Percentiles rank a stretch among this genome's conserved stretches.
These are phyloP conservation scores for Fremontodendron californicum DNA, from an alignment of 345 rosid species.

Conservation along the genomic window DNA sequence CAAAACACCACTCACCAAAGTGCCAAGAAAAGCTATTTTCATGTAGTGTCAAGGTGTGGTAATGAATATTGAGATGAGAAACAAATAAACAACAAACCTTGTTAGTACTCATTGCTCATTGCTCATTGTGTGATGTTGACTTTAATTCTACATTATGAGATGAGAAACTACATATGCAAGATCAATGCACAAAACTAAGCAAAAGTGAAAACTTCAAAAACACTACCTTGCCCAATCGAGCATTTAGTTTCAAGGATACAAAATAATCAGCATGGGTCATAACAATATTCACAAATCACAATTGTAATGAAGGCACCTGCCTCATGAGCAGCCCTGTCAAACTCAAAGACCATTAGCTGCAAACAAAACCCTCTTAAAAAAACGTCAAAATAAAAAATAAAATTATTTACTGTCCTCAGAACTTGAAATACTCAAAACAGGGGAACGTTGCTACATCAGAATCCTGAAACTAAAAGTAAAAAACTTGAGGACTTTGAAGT, in stretches of 20 bases:
- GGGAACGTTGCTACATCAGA: background rate
- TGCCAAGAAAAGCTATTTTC: too few species aligned
- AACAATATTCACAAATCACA: conserved; percentile 48
- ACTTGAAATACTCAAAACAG: background rate
- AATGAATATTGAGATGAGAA: too few species aligned
- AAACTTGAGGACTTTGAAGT: background rate
- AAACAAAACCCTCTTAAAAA: background rate
- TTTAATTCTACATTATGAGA: too few species aligned
- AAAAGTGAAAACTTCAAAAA: background rate
- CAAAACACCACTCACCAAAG: too few species aligned
- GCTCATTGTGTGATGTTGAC: too few species aligned
- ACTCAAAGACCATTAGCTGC: conserved; percentile 16
- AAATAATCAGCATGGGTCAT: conserved; percentile 70
- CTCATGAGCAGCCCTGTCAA: conserved; percentile 72
- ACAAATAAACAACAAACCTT: too few species aligned
- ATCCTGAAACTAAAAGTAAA: background rate
- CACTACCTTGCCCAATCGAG: conserved; percentile 74
- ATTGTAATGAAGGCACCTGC: conserved; percentile 79
- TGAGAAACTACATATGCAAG: background rate
- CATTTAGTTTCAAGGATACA: conserved; percentile 70
- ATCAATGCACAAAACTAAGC: background rate
- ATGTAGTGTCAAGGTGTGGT: too few species aligned
- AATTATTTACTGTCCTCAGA: background rate
- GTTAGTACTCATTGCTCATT: too few species aligned
- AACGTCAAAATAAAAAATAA: background rate